Evolutionary conservation across 2,329 filamentous ascomycete species (phyloP).

Genomic region (Phialophora macrospora): DNA sequence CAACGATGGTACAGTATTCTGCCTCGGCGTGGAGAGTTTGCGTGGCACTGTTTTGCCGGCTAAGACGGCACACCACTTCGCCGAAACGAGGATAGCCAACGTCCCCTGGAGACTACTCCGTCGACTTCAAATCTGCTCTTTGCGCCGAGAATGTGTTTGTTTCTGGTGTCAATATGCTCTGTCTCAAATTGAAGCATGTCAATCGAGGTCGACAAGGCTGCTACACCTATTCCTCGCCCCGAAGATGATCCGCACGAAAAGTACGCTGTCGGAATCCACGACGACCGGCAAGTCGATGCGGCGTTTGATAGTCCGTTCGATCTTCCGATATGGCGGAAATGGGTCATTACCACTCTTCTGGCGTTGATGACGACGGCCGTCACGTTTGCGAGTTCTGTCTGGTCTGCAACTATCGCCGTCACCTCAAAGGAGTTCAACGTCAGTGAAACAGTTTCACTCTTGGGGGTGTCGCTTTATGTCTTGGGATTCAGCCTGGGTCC

Average conservation of each 20-base stretch:
- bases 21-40: constrained; percentile 13
- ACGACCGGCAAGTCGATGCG: constrained; percentile 6
- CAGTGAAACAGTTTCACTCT: constrained; percentile 46
- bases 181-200: constrained; percentile 17
- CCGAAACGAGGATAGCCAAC: constrained; percentile 14
- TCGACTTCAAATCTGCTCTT: constrained; percentile 14
- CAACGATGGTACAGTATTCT: neutral
- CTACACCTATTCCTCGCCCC: constrained; percentile 3
- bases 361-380: constrained; percentile 49
- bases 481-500: constrained; percentile 65
- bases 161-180: constrained; percentile 9
- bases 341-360: constrained; percentile 48
- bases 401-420: constrained; percentile 20
- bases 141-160: neutral
- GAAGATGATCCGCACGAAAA: constrained; percentile 15
- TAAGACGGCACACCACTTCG: constrained; percentile 12
- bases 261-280: constrained; percentile 6
- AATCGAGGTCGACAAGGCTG: constrained; percentile 10
- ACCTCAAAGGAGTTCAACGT: constrained; percentile 40
- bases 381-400: constrained; percentile 50
- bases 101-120: neutral
- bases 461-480: constrained; percentile 64
- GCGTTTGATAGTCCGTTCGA: constrained; percentile 24
- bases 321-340: constrained; percentile 44
- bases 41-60: constrained; percentile 3